Evolutionary conservation across 2,329 filamentous ascomycete species (phyloP), one percentile per base, ranked within the genome.

Genomic region (Aspergillus neotritici): DNA sequence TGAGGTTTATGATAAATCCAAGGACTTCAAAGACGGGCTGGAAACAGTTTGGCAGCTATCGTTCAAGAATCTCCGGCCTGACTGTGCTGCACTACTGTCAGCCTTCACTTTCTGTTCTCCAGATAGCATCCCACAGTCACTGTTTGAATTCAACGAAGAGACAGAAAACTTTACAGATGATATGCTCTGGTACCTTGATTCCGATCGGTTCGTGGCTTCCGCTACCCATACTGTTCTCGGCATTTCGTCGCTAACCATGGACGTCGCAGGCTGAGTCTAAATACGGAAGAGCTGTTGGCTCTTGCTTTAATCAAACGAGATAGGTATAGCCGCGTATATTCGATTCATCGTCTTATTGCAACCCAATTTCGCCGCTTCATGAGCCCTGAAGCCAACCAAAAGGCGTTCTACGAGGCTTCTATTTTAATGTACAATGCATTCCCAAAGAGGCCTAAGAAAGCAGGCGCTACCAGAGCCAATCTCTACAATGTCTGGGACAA

Each of bases 401-500:
- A 25, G 38, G 38, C 38, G 4, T 40, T 40, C 15, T n/a, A n/a
- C 15, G 31, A 40, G 13, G 13, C 38, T 14, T 33, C 38, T 13
- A 33, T 33, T 16, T 12, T 40, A 14, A 33, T 40, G 9, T 33
- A 40, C 15, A 34, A 40, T 6, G 15, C 13, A 10, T 16, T 40
- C 12, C 30, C 29, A 17, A 40, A 32, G 16, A 16, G 38, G 14
- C 38, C 38, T 33, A 40, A 17, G 14, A 17, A 40, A 31, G 29
- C 38, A 12, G 38, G 38, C n/a, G 38, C 38, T 13, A 40, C 30
- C 30, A 40, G 38, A 40, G 38, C 38, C 38, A 40, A 40, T 25
- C 38, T 40, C 30, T 40, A 40, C 38, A 40, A 40, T 40, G 38
- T 40, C 13, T 40, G 38, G 38, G 38, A 40, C 25, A 40, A 40